Base-by-base conservation (phyloP, 1,139 yeast genomes). In the Meyerozyma elateridarum region DNA sequence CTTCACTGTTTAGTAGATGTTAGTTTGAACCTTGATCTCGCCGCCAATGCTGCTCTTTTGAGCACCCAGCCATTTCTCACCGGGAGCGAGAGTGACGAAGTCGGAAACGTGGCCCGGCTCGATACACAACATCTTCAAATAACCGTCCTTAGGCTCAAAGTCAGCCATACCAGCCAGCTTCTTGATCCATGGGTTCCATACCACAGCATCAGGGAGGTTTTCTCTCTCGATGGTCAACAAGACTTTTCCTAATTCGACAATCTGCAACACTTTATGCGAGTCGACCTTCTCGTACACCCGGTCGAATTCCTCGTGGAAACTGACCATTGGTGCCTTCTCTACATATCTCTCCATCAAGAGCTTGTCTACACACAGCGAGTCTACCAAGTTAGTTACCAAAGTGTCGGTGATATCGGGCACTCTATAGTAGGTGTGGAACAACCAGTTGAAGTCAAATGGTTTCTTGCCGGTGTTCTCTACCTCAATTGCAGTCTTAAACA, bases 121-220 rank as follows among this genome's bases (percentile, higher is more conserved):
- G 35, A 91, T 75, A 61, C 98, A 91, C 38, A 91, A 74, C 97
- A 91, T 89, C 31, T 79, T 68, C 45, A 79, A 70, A 64, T 70
- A 91, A 4, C 96, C 97, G 33, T 63, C 56, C 52, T 85, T 87
- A 33, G 98, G 98, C 46, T 70, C 73, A 53, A 89, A 91, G 58
- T 91, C 98, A 22, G 67, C 79, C 89, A 91, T 84, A 1, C 82
- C 81, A 18, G 62, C 68, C 15, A 93, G 76, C 55, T 84, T 85
- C 34, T 81, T 74, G 45, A 74, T 67, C 98, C 97, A 91, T 16
- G 98, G 98, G 56, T 91, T 91, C 98, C 98, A 91, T 34, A 91
- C 96, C 31, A 91, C 97, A 15, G 87, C 75, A 52, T 91, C 97
- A 3, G 84, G 88, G 43, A 89, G 66, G 46, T 80, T 79, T 18